Evolutionary conservation across 1,139 yeast species (phyloP).

Genomic region (Magnusiomyces clavatus): DNA sequence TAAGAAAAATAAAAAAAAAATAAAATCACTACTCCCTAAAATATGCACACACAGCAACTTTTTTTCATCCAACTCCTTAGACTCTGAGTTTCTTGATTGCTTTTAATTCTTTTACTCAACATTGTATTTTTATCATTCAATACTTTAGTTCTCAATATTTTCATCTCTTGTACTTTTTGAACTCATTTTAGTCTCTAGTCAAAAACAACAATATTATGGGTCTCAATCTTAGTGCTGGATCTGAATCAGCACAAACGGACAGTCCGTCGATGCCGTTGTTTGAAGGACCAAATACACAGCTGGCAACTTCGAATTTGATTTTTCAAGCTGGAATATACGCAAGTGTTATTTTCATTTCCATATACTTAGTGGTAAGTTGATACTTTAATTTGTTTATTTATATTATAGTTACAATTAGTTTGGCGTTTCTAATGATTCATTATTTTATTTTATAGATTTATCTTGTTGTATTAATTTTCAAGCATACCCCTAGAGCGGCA

Average conservation of each 20-base stretch:
- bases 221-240: slow-evolving; percentile 1
- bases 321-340: neutral
- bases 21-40: no score
- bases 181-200: no score
- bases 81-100: no score
- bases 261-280: slow-evolving; percentile 1
- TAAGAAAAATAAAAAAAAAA: no score
- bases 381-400: neutral
- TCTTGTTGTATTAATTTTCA: slow-evolving; percentile 39
- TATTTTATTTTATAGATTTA: slow-evolving; percentile 30
- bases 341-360: neutral
- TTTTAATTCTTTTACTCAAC: no score
- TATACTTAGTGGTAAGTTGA: neutral
- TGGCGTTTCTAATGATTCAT: neutral
- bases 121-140: no score
- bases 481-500: slow-evolving; percentile 60
- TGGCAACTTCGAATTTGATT: neutral
- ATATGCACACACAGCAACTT: no score
- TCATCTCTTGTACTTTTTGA: no score
- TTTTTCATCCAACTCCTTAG: no score
- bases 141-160: no score
- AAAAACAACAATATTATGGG: neutral
- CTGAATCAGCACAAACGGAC: neutral
- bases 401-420: neutral
- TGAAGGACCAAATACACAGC: neutral